Evolutionary conservation across 148 eudicot species (phyloP), one percentile per base, ranked within the genome.

Genomic region (Camellia sinensis): DNA sequence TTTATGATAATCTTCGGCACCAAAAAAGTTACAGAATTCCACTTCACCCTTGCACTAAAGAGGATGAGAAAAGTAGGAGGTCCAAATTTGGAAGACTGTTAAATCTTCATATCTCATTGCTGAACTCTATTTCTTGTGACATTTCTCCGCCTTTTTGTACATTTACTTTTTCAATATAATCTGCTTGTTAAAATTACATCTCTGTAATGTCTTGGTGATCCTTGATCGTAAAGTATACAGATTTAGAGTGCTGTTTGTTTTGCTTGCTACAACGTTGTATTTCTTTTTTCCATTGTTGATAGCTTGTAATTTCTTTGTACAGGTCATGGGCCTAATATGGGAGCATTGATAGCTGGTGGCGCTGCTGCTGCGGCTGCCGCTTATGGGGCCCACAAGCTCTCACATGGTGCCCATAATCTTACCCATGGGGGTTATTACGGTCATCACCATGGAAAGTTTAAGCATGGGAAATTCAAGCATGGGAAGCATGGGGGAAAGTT

Each of bases 311-410:
- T 21, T 6, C 40, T 48, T 73, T 8, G 17, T 77, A 21, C 59
- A 84, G 86, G 84, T 64, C 80, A 71, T 78, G 77, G 87, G 70
- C 76, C 80, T 63, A 81, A 81, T 37, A 82, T 76, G 82, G 93
- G 90, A 76, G 19, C 80, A 66, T 13, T 90, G 76, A 19, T 90
- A 82, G 93, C 90, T 60, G 93, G 93, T 56, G 92, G 91, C 67
- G 91, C 89, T 56, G 91, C 91, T 0, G 88, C 91, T 7, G 89
- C 92, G 0, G 92, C 89, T 61, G 89, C 89, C 66, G 67, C 84
- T 21, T 89, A 87, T 60, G 92, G 92, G 65, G 89, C 84, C 7
- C 90, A 89, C 83, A 87, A 82, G 37, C 85, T 87, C 40, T 54
- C 85, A 0, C 90, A 89, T 77, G 88, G 90, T 37, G 3, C 57